phyloP scores from a whole-genome alignment of 2,329 filamentous ascomycete genomes.

The Exophiala lecanii-corni region DNA sequence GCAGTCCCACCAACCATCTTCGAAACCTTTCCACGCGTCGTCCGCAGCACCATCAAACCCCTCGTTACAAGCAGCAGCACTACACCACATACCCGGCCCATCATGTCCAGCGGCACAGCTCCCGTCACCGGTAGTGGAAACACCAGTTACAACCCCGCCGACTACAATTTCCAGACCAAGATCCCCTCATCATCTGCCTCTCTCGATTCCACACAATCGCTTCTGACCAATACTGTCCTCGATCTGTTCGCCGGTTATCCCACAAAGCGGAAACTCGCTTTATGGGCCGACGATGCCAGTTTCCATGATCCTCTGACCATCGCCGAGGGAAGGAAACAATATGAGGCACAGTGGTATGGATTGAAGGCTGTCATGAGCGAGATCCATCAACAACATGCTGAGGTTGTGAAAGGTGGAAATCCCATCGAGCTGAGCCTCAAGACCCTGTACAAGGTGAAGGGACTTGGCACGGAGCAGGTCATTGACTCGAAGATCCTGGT shows the following conservation, averaged over 20 bases:
- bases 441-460: slow-evolving; percentile 50
- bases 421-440: slow-evolving; percentile 55
- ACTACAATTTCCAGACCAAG: slow-evolving; percentile 9
- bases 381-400: slow-evolving; percentile 52
- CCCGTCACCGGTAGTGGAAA: neutral
- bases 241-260: slow-evolving; percentile 53
- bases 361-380: slow-evolving; percentile 54
- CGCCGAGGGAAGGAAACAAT: slow-evolving; percentile 52
- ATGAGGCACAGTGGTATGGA: slow-evolving; percentile 55
- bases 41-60: neutral
- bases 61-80: neutral
- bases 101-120: neutral
- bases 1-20: slow-evolving; percentile 19
- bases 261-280: slow-evolving; percentile 17
- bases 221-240: slow-evolving; percentile 54
- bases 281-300: slow-evolving; percentile 56
- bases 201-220: slow-evolving; percentile 48
- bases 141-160: neutral
- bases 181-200: slow-evolving; percentile 48
- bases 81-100: slow-evolving; percentile 3
- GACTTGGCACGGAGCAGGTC: slow-evolving; percentile 47
- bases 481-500: slow-evolving; percentile 49
- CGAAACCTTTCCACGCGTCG: slow-evolving; percentile 17
- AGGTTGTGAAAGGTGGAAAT: slow-evolving; percentile 53
- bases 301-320: slow-evolving; percentile 58